Conservation (phyloP, 2,329 filamentous ascomycete genomes). For the Apiospora phragmitis region DNA sequence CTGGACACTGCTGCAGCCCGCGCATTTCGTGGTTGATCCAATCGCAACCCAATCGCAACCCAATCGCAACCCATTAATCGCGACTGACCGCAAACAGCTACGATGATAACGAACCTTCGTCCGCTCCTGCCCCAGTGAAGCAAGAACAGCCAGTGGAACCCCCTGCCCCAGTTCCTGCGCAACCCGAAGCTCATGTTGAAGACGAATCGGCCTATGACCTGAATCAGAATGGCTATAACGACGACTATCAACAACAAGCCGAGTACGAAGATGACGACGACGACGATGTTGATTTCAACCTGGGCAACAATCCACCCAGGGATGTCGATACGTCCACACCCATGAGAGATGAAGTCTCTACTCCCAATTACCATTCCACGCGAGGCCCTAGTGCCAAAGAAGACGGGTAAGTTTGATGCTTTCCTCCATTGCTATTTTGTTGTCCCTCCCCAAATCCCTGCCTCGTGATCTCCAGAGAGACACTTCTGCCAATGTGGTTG, state of each 20-base stretch:
- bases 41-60: conserved; percentile 4
- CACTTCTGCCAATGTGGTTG: not conserved
- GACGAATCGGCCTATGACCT: conserved; percentile 25
- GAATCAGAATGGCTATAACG: conserved; percentile 35
- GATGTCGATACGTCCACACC: conserved; percentile 22
- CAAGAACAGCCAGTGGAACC: conserved; percentile 30
- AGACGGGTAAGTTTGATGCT: conserved; percentile 75
- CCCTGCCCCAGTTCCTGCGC: conserved; percentile 18
- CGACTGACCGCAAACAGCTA: conserved; percentile 47
- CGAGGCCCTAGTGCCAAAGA: conserved; percentile 77
- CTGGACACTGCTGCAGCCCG: not conserved
- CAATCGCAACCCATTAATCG: not conserved
- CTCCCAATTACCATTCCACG: conserved; percentile 29
- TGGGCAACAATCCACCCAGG: conserved; percentile 45
- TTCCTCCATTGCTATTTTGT: conserved; percentile 20
- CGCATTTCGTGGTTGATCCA: not conserved
- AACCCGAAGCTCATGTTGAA: conserved; percentile 25
- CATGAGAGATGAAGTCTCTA: conserved; percentile 36
- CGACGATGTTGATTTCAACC: conserved; percentile 60
- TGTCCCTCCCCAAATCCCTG: conserved; percentile 15
- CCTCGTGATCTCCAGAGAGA: not conserved
- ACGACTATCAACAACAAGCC: conserved; percentile 43
- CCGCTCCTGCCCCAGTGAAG: conserved; percentile 34
- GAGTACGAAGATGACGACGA: conserved; percentile 48
- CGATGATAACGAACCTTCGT: conserved; percentile 62